phyloP scores from a whole-genome alignment of 2,329 filamentous ascomycete genomes.

The Colletotrichum musicola region DNA sequence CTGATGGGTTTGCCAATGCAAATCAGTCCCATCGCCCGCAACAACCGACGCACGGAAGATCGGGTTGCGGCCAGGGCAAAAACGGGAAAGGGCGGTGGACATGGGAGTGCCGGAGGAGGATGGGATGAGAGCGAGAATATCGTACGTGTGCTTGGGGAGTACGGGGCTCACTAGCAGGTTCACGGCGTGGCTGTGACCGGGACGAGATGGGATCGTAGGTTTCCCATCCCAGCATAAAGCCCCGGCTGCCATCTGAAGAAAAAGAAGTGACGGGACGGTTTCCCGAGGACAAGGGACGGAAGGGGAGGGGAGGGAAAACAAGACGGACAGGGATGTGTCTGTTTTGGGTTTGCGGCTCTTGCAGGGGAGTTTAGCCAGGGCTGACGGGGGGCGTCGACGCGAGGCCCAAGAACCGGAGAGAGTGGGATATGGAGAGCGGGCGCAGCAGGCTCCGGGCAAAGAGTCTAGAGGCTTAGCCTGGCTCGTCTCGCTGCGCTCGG shows the following conservation, averaged over 20 bases:
- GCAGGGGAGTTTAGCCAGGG: constrained; percentile 34
- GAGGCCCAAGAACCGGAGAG: neutral
- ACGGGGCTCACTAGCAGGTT: neutral
- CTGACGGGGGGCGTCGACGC: constrained; percentile 1
- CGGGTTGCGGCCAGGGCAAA: neutral
- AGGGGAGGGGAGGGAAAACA: constrained; percentile 22
- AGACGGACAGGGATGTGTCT: constrained; percentile 10
- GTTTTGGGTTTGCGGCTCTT: constrained; percentile 39
- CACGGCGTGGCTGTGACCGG: neutral
- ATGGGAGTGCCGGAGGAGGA: constrained; percentile 29
- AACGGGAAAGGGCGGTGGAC: constrained; percentile 3
- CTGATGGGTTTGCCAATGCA: constrained; percentile 18
- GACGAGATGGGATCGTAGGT: constrained; percentile 3
- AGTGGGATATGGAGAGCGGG: neutral
- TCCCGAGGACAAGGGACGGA: neutral
- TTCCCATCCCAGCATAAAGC: too few species aligned
- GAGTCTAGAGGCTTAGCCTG: constrained; percentile 16
- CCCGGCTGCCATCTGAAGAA: constrained; percentile 22
- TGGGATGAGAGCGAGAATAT: neutral
- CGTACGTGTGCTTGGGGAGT: neutral
- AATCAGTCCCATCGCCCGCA: constrained; percentile 16
- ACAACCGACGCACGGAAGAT: constrained; percentile 31
- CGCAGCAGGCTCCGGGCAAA: neutral
- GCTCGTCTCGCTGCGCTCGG: neutral
- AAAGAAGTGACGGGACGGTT: constrained; percentile 12